These are phyloP conservation scores for Metschnikowia amazonensis DNA, from an alignment of 805 yeast genomes.

Conservation along the genomic window DNA sequence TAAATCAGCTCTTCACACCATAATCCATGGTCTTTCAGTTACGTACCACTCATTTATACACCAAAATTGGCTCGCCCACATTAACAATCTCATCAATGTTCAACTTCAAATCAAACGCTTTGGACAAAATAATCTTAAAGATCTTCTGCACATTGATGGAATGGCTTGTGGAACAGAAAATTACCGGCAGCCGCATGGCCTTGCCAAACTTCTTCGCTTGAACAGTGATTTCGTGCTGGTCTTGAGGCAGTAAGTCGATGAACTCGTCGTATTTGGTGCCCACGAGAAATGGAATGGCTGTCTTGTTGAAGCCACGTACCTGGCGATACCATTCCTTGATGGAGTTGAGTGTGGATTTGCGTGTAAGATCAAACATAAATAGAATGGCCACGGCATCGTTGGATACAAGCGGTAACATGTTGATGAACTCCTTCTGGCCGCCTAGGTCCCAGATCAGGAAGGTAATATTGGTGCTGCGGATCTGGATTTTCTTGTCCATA, in stretches of 20 bases:
- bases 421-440: slow-evolving; percentile 90
- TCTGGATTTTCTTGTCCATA: slow-evolving; percentile 83
- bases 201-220: slow-evolving; percentile 81
- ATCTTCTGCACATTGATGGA: slow-evolving; percentile 92
- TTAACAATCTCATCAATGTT: slow-evolving; percentile 79
- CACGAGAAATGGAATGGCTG: slow-evolving; percentile 85
- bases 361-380: slow-evolving; percentile 82
- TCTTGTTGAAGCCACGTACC: slow-evolving; percentile 81
- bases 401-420: slow-evolving; percentile 91
- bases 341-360: slow-evolving; percentile 81
- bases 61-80: slow-evolving; percentile 87
- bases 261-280: slow-evolving; percentile 94
- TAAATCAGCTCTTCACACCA: too few relatives aligned
- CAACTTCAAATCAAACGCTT: slow-evolving; percentile 81
- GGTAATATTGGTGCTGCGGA: slow-evolving; percentile 81
- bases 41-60: slow-evolving; percentile 57
- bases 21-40: too few relatives aligned
- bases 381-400: slow-evolving; percentile 89
- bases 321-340: slow-evolving; percentile 93
- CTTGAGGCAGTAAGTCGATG: slow-evolving; percentile 70
- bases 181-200: slow-evolving; percentile 81
- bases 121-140: slow-evolving; percentile 84
- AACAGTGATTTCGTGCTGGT: slow-evolving; percentile 78
- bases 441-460: slow-evolving; percentile 96
- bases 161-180: slow-evolving; percentile 88